These are phyloP conservation scores for Penicillium canariense DNA, from an alignment of 495 filamentous ascomycete species.

Conservation along the genomic window DNA sequence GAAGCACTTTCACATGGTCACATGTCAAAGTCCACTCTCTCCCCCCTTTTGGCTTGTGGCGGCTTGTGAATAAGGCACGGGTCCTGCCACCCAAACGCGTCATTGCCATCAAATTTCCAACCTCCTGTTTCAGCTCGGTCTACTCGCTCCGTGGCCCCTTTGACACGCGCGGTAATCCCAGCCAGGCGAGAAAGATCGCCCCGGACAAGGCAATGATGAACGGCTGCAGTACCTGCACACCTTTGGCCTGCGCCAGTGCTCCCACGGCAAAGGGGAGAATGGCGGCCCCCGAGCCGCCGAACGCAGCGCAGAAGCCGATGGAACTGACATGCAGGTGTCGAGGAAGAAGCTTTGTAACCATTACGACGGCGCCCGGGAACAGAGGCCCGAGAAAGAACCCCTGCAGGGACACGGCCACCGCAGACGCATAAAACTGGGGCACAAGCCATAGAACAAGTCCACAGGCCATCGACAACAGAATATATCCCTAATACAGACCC, in stretches of 20 bases:
- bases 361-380: constrained; percentile 75
- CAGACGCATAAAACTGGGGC: constrained; percentile 69
- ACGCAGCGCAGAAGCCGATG: constrained; percentile 79
- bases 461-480: constrained; percentile 48
- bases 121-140: not conserved
- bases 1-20: constrained; percentile 18
- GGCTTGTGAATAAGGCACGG: constrained; percentile 1
- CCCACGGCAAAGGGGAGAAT: constrained; percentile 83
- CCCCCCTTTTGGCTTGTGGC: not conserved
- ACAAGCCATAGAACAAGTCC: constrained; percentile 67
- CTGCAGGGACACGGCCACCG: constrained; percentile 63
- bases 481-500: constrained; percentile 42
- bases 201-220: constrained; percentile 67
- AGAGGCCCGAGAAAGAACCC: constrained; percentile 69
- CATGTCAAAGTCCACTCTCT: constrained; percentile 4
- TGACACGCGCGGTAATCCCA: constrained; percentile 36
- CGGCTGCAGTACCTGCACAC: constrained; percentile 76
- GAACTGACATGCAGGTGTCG: constrained; percentile 73
- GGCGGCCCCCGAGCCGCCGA: constrained; percentile 76
- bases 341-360: constrained; percentile 78
- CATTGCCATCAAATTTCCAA: not conserved
- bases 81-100: not conserved
- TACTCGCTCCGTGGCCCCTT: constrained; percentile 22
- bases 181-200: constrained; percentile 57
- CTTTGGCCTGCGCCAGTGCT: constrained; percentile 76